A percentile compares a stretch with the other conserved stretches of the same genome.
phyloP scores from a whole-genome alignment of 2,329 filamentous ascomycete species.

The Biscogniauxia sp. region DNA sequence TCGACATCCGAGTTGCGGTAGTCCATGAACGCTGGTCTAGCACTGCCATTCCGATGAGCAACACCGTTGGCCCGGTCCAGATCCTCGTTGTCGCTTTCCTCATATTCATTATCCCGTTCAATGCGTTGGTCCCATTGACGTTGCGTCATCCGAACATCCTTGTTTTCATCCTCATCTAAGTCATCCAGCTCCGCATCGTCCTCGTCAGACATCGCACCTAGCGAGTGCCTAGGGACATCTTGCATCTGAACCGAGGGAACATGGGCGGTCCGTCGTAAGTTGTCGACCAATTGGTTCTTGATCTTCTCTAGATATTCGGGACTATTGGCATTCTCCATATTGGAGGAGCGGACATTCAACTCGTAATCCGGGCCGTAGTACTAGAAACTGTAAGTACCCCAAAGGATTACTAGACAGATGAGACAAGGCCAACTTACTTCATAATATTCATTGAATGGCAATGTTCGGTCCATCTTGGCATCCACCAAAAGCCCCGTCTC shows the following conservation, averaged over 20 bases:
- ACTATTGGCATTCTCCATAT: constrained; percentile 89
- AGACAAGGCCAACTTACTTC: constrained; percentile 55
- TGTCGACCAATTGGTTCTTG: constrained; percentile 77
- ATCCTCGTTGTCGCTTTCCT: constrained; percentile 88
- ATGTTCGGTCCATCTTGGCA: constrained; percentile 73
- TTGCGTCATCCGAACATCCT: constrained; percentile 78
- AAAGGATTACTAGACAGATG: neutral
- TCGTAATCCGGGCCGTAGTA: constrained; percentile 92
- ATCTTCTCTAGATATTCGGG: constrained; percentile 79
- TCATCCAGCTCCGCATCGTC: constrained; percentile 65
- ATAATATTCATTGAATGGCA: constrained; percentile 97
- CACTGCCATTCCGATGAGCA: constrained; percentile 49
- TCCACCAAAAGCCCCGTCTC: constrained; percentile 90
- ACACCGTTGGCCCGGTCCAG: constrained; percentile 71
- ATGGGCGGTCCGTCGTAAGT: constrained; percentile 80
- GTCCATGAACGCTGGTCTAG: constrained; percentile 51
- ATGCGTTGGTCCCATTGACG: constrained; percentile 79
- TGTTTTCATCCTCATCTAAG: constrained; percentile 80
- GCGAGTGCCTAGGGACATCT: constrained; percentile 63
- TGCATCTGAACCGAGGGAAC: constrained; percentile 91
- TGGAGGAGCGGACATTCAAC: constrained; percentile 83
- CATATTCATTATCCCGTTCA: constrained; percentile 74
- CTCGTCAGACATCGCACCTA: constrained; percentile 63
- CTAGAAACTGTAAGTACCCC: constrained; percentile 48
- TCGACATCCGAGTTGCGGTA: constrained; percentile 46